Evolutionary conservation across 306 rosid genomes (phyloP), one percentile per base, ranked within the genome.

Genomic region (Psophocarpus tetragonolobus): DNA sequence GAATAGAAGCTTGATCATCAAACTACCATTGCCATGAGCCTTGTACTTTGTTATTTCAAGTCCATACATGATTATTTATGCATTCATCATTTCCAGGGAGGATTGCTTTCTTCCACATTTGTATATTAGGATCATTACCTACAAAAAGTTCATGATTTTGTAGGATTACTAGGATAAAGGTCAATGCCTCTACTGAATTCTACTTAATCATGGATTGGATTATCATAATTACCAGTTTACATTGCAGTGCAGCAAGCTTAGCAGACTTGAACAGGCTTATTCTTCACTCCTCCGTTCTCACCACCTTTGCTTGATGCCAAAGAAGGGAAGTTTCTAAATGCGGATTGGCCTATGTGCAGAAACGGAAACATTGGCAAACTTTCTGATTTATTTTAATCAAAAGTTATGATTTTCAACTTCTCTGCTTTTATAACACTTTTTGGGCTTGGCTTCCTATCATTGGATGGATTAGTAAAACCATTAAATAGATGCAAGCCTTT

Each of bases 241-340:
- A 54, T 54, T 54, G 17, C 53, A 73, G 41, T 23, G 38, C 8
- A 17, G 44, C 24, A 84, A 63, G 4, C 60, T 21, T 12, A 36
- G 56, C 45, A 30, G 5, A 63, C 8, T 54, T 14, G 32, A 64
- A 75, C 38, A 71, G 11, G 29, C 78, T 83, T 80, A n/a, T 56
- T 65, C 26, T 80, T 44, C 68, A 85, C 86, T 82, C 76, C 1
- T 77, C 27, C 35, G 6, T 23, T 62, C 3, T 15, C 47, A 41
- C 26, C 18, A 8, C 17, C 69, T 80, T 80, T 77, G 78, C 86
- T 80, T 80, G 42, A 67, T 26, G 64, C 76, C 79, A 42, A 77
- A 77, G 77, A 77, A 76, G 81, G 69, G 1, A 17, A 27, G 13
- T 68, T 83, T 44, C 85, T 42, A 33, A 27, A 73, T 62, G 6